These are phyloP conservation scores for Debaryomyces psychrophilus DNA, from an alignment of 1,139 yeast species.

Conservation along the genomic window DNA sequence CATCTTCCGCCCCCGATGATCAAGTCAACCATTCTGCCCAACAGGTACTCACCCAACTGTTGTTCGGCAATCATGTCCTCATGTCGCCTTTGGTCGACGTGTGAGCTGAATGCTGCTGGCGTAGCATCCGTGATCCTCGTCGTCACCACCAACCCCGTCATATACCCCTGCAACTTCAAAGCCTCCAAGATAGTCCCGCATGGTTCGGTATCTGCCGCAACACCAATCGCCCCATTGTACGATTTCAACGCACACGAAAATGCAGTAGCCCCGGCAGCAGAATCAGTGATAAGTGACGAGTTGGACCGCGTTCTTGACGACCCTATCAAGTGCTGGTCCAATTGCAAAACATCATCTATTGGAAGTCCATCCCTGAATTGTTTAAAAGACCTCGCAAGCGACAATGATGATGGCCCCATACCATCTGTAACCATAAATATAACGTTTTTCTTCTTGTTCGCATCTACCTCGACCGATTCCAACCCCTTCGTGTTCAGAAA, in stretches of 20 bases:
- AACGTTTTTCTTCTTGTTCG: conserved; percentile 53
- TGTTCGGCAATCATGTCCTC: conserved; percentile 86
- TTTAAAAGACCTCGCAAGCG: conserved; percentile 70
- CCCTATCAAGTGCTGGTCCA: conserved; percentile 75
- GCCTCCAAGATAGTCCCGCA: conserved; percentile 87
- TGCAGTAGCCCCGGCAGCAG: conserved; percentile 95
- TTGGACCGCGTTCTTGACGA: conserved; percentile 77
- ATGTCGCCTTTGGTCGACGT: conserved; percentile 69
- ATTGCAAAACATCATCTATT: conserved; percentile 53
- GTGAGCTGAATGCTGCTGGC: conserved; percentile 85
- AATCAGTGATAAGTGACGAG: conserved; percentile 75
- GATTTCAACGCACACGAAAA: conserved; percentile 78
- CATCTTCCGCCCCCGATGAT: conserved; percentile 90
- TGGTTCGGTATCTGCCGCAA: conserved; percentile 59
- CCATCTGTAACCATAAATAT: conserved; percentile 91
- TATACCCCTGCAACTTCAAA: conserved; percentile 72
- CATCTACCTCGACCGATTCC: neutral
- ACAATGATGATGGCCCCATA: conserved; percentile 84
- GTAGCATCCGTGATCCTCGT: conserved; percentile 77
- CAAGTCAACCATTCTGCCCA: conserved; percentile 78
- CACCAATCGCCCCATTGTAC: conserved; percentile 86
- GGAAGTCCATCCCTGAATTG: conserved; percentile 58
- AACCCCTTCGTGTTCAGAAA: neutral
- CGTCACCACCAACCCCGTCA: conserved; percentile 85
- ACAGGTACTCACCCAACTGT: conserved; percentile 75